Conservation (phyloP, 1,139 yeast genomes). For the Sugiyamaella sp. region DNA sequence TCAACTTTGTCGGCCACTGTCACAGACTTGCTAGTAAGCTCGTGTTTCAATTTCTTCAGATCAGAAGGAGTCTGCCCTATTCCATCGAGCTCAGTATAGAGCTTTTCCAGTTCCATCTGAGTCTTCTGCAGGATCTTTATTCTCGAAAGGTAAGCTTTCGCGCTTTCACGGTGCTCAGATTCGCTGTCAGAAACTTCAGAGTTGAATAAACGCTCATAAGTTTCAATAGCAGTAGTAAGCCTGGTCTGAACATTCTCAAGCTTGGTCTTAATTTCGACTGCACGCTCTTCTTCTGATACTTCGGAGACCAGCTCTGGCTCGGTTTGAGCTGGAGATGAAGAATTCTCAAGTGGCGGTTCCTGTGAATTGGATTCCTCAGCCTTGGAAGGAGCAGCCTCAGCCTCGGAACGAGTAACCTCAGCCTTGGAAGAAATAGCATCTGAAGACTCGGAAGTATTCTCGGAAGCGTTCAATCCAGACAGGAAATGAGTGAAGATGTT, state of each 20-base stretch:
- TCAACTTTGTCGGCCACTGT: constrained; percentile 34
- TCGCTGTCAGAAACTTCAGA: constrained; percentile 25
- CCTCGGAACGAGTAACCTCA: too few species aligned
- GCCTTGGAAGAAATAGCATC: too few species aligned
- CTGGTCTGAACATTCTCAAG: constrained; percentile 27
- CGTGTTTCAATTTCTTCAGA: constrained; percentile 30
- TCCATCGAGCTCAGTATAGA: constrained; percentile 33
- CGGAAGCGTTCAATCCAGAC: not conserved
- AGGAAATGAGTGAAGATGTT: constrained; percentile 17
- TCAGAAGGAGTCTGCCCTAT: constrained; percentile 23
- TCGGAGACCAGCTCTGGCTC: constrained; percentile 1
- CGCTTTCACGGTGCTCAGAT: constrained; percentile 23
- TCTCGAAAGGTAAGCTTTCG: constrained; percentile 28
- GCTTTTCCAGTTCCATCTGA: constrained; percentile 32
- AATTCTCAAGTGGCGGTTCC: not conserved
- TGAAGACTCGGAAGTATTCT: not conserved
- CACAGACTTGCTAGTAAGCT: constrained; percentile 31
- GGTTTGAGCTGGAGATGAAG: not conserved
- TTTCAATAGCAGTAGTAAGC: constrained; percentile 30
- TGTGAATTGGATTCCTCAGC: constrained; percentile 13
- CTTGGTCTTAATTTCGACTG: not conserved
- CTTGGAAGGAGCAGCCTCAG: too few species aligned
- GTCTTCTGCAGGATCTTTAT: constrained; percentile 34
- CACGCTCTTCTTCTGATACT: constrained; percentile 15
- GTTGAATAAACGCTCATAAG: constrained; percentile 30